Base-by-base conservation (phyloP, 805 yeast species). In the Wickerhamomyces silvicola region DNA sequence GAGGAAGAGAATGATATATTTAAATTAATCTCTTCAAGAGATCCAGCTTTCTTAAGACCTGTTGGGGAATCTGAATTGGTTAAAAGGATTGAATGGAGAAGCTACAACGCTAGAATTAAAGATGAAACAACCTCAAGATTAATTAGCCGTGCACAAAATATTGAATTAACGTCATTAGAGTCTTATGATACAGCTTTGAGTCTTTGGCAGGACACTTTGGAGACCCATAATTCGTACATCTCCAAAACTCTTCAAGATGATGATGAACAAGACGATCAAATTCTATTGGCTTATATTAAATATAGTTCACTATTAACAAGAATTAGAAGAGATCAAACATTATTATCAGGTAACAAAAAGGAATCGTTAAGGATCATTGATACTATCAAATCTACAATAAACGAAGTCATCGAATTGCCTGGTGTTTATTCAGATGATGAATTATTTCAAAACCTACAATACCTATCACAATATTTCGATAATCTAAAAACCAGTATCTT, bases 341-440 rank as follows among this genome's bases (percentile, higher is more conserved):
- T 37, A 6, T 42, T 54, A 21, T 36, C 54, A 5, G 31, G 45
- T 11, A 56, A 44, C 31, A 38, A 60, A 22, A 56, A 52, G 27
- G 64, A 60, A 37, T 42, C 59, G 6, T 52, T 61, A 19, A 59
- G 64, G 40, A 54, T 62, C 32, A 45, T 59, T 13, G 60, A 55
- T 12, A 54, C 58, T 20, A 66, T 84, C 23, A 54, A 68, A 10
- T 60, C 66, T 28, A 75, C 81, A 12, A 52, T 80, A 22, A 58
- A 57, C 4, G 80, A 79, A 42, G 58, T 86, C 28, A 65, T 71
- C 48, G 95, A 86, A 38, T 67, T 92, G 31, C 96, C 97, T 0
- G 97, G 97, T 66, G 95, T 90, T 13, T 77, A 81, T 50, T 83
- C 84, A 32, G 95, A 86, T 52, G 92, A 82, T 32, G 78, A 70